Conservation (phyloP, 805 yeast species). For the Metschnikowia anglica region DNA sequence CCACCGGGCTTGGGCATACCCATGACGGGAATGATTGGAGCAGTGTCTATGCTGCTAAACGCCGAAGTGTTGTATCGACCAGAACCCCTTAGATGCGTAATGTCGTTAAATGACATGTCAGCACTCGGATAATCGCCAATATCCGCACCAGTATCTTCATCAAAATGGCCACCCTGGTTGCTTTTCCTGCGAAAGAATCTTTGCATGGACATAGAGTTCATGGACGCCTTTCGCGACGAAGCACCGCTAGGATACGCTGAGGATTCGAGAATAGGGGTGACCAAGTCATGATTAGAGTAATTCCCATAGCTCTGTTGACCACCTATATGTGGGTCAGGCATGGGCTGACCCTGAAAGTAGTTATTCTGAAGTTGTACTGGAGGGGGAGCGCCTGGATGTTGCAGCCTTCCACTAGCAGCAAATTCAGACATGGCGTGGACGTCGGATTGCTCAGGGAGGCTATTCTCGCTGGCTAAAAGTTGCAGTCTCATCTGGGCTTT, state of each 20-base stretch:
- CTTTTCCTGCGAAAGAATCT: slow-evolving; percentile 43
- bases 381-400: slow-evolving; percentile 6
- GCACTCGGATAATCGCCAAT: slow-evolving; percentile 31
- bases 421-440: slow-evolving; percentile 23
- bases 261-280: slow-evolving; percentile 25
- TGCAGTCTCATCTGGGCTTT: slow-evolving; percentile 34
- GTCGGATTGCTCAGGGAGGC: slow-evolving; percentile 13
- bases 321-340: slow-evolving; percentile 1
- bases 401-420: slow-evolving; percentile 18
- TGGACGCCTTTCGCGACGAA: slow-evolving; percentile 35
- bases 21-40: slow-evolving; percentile 75
- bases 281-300: slow-evolving; percentile 28
- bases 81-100: slow-evolving; percentile 61
- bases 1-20: slow-evolving; percentile 30
- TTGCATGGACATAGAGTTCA: slow-evolving; percentile 39
- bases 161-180: slow-evolving; percentile 30
- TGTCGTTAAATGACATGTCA: slow-evolving; percentile 59
- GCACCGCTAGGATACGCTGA: slow-evolving; percentile 1
- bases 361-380: slow-evolving; percentile 9
- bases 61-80: slow-evolving; percentile 53
- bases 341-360: too few relatives aligned
- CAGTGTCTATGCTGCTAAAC: slow-evolving; percentile 47
- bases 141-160: slow-evolving; percentile 40
- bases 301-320: slow-evolving; percentile 4
- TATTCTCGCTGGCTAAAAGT: slow-evolving; percentile 31